Conservation (phyloP, 495 filamentous ascomycete genomes). For the Antarctomyces pellizariae region DNA sequence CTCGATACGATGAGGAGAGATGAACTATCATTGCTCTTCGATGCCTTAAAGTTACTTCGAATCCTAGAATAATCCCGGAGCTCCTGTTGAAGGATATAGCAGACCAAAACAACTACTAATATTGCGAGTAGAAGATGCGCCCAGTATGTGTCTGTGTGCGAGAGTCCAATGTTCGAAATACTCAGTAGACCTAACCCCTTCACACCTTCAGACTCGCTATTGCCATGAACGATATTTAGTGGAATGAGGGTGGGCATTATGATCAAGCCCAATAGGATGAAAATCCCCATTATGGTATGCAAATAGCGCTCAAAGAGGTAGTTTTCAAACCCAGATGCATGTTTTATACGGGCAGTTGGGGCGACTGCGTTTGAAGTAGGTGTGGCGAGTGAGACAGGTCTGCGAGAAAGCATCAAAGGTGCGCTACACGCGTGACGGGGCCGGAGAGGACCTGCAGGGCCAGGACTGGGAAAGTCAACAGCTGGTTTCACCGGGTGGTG, state of each 20-base stretch:
- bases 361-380: too few relatives aligned
- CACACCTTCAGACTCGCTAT: constrained; percentile 19
- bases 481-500: too few relatives aligned
- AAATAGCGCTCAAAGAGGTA: constrained; percentile 65
- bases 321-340: too few relatives aligned
- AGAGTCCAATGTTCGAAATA: constrained; percentile 39
- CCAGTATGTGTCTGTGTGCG: constrained; percentile 40
- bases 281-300: constrained; percentile 53
- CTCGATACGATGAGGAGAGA: constrained; percentile 4
- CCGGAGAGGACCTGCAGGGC: too few relatives aligned
- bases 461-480: too few relatives aligned
- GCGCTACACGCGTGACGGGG: too few relatives aligned
- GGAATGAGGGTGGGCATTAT: constrained; percentile 47
- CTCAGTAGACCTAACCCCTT: constrained; percentile 37
- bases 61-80: constrained; percentile 47
- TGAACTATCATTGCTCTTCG: constrained; percentile 38
- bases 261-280: constrained; percentile 37
- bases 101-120: constrained; percentile 34
- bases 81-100: constrained; percentile 45
- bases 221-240: constrained; percentile 33
- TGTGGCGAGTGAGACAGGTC: too few relatives aligned
- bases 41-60: constrained; percentile 28
- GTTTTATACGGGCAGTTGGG: too few relatives aligned
- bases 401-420: too few relatives aligned
- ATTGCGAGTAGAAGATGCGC: constrained; percentile 45